phyloP scores from a whole-genome alignment of 139 green algal species.

The Chlorella sp. region DNA sequence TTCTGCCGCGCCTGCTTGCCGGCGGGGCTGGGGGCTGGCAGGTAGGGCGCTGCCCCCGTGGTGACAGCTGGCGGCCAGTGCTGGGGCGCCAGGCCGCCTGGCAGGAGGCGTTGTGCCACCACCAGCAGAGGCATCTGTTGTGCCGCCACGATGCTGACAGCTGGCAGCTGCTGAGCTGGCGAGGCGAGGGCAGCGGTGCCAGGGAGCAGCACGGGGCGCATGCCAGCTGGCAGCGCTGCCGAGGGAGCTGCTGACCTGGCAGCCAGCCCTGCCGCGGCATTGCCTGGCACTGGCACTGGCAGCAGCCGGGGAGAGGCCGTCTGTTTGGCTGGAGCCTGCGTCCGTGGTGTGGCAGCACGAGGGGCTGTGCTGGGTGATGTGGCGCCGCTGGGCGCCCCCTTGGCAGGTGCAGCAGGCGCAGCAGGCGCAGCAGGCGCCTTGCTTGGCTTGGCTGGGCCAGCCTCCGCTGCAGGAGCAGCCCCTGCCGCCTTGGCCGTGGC shows the following conservation, averaged over 20 bases:
- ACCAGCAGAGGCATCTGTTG: neutral
- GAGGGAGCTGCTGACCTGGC: neutral
- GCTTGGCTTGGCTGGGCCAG: too few species aligned
- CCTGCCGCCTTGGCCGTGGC: neutral
- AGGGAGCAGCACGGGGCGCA: neutral
- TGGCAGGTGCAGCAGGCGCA: neutral
- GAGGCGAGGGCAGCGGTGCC: neutral
- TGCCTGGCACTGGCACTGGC: neutral
- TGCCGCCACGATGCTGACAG: neutral
- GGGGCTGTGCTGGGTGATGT: neutral
- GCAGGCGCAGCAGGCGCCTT: neutral
- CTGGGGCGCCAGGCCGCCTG: neutral
- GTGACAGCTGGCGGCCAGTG: neutral
- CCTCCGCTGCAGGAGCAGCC: too few species aligned
- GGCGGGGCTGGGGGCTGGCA: neutral
- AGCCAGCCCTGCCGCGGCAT: neutral
- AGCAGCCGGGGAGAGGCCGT: neutral
- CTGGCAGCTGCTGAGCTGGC: neutral
- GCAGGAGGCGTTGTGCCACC: neutral
- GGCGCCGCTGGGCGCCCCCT: neutral
- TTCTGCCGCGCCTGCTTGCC: too few species aligned
- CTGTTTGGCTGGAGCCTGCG: neutral
- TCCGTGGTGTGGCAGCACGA: neutral
- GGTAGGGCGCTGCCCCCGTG: neutral
- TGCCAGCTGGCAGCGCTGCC: neutral